Conservation (phyloP, 2,329 filamentous ascomycete species). For the Verticillium alfalfae region DNA sequence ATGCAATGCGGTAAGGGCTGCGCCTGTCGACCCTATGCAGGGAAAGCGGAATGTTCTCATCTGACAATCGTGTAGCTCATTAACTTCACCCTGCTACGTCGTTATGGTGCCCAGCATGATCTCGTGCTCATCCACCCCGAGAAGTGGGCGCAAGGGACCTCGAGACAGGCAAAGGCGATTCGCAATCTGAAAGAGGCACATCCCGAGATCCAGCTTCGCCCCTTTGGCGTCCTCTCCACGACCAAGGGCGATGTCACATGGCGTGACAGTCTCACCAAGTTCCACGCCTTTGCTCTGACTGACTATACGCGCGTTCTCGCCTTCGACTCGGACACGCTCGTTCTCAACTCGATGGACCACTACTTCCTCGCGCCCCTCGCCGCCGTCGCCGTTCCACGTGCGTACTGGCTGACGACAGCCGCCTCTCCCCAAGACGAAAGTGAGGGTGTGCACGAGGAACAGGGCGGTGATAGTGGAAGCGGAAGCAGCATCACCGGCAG, state of each 20-base stretch:
- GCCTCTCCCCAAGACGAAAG: conserved; percentile 37
- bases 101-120: conserved; percentile 34
- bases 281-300: conserved; percentile 63
- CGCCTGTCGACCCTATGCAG: too few species aligned
- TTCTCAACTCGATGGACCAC: conserved; percentile 63
- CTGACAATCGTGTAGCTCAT: conserved; percentile 24
- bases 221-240: conserved; percentile 4
- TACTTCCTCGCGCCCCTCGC: conserved; percentile 61
- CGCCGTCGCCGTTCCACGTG: conserved; percentile 62
- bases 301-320: conserved; percentile 47
- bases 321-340: conserved; percentile 56
- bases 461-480: neutral
- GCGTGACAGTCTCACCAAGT: conserved; percentile 62
- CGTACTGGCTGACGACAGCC: conserved; percentile 58
- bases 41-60: neutral
- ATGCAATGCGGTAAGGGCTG: conserved; percentile 31
- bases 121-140: conserved; percentile 40
- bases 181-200: neutral
- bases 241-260: conserved; percentile 37
- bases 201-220: conserved; percentile 3
- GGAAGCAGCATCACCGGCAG: too few species aligned
- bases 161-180: conserved; percentile 4
- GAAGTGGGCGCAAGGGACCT: conserved; percentile 3
- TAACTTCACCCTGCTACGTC: conserved; percentile 39
- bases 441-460: conserved; percentile 12